Evolutionary conservation across 176 grass and related monocot species (phyloP), one percentile per base, ranked within the genome.

Genomic region (Rhipidocladum racemiflorum): DNA sequence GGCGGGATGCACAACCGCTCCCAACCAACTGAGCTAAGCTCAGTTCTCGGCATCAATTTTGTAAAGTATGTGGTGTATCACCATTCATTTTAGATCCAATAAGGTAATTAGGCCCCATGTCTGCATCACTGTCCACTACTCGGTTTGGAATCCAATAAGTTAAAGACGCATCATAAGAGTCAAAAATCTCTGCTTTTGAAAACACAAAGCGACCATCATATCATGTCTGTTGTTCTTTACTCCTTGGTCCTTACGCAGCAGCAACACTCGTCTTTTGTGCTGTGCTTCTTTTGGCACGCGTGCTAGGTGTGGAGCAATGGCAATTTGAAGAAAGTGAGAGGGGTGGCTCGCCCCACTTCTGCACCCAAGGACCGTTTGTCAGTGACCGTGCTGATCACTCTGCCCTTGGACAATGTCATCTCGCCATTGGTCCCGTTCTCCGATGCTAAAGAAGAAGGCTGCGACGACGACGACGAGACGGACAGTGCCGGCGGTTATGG

Each of bases 261-360:
- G 48, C 28, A 13, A 74, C 44, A 14, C 72, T 43, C 40, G 4
- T 71, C 70, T 72, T 38, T 72, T 7, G 29, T 81, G 44, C 6
- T n/a, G 42, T 72, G 77, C 18, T 78, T 88, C 51, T 81, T 81
- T 72, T 82, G 32, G 27, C 42, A 61, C 70, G 72, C 73, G 34
- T 82, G 83, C 66, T 56, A 94, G 92, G 92, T 91, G 27, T 94
- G 92, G 92, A 94, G 92, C 89, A 94, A 94, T 72, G 89, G 77
- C 40, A 87, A 72, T 40, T 85, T 89, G 81, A 91, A 68, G 89
- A 94, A 91, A 77, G 87, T 83, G 89, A 94, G 80, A 59, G 89
- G 92, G 29, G 56, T 85, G 20, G 67, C 86, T 81, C 89, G 70
- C 70, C 84, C 80, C 68, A 32, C 72, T 42, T 62, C 70, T 12